Evolutionary conservation across 306 rosid genomes (phyloP).

Genomic region (Lagenaria siceraria): DNA sequence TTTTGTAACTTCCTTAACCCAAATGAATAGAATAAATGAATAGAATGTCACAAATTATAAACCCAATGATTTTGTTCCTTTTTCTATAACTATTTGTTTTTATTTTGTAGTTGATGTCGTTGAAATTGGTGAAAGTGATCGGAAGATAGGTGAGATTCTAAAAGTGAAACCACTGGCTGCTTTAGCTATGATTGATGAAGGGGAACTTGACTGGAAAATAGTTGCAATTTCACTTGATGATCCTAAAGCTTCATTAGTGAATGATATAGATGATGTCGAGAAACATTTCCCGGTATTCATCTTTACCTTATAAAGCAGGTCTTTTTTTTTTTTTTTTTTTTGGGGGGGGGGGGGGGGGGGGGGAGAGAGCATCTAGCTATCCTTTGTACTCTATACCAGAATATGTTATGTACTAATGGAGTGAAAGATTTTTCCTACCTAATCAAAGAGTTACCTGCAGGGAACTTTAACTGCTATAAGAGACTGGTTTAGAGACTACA

Average conservation of each 20-base stretch:
- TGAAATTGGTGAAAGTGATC: slow-evolving; percentile 60
- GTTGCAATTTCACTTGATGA: slow-evolving; percentile 90
- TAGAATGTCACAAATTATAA: not conserved
- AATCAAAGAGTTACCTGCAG: slow-evolving; percentile 31
- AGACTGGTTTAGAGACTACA: slow-evolving; percentile 95
- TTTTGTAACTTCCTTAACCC: not conserved
- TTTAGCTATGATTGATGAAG: slow-evolving; percentile 98
- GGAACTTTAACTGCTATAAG: slow-evolving; percentile 86
- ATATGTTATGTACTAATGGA: not conserved
- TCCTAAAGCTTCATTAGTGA: slow-evolving; percentile 77
- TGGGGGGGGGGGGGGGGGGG: too few relatives aligned
- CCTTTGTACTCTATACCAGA: not conserved
- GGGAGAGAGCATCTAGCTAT: not conserved
- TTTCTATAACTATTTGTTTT: not conserved
- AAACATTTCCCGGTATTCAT: slow-evolving; percentile 83
- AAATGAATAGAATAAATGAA: not conserved
- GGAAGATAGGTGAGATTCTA: slow-evolving; percentile 74
- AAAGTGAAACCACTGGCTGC: slow-evolving; percentile 90
- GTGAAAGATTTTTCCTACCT: not conserved
- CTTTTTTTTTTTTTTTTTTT: not conserved
- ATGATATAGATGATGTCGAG: slow-evolving; percentile 76
- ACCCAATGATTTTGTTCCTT: not conserved
- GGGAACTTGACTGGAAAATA: slow-evolving; percentile 99
- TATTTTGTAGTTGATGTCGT: slow-evolving; percentile 69
- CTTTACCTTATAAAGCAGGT: not conserved